Base-by-base conservation (phyloP, 2,329 filamentous ascomycete species). In the Trichophyton equinum region DNA sequence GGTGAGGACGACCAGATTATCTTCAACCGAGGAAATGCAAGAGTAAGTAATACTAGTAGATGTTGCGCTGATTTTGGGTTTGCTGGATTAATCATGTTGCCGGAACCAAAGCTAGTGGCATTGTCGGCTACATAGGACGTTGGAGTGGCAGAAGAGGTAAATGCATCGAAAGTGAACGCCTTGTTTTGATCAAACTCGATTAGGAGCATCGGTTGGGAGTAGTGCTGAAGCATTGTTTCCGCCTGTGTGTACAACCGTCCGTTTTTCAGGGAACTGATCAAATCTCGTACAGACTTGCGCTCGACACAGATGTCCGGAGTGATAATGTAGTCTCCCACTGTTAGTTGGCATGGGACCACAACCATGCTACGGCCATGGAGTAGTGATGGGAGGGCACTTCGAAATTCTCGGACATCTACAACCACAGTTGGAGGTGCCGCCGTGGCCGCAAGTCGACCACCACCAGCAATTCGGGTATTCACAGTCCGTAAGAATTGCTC, bases 131-230 rank as follows among this genome's bases (percentile, higher is more conserved):
- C 69, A 65, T 73, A 74, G 56, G 74, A 68, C 61, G 70, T 69
- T 30, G 74, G 67, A 55, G 70, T 69, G 82, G 72, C 68, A 33
- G 71, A 67, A 30, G 73, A 73, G 2, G 72, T 68, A 64, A 76
- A 76, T 0, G 88, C 87, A 72, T 92, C 94, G 15, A 99, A 85
- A 0, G 91, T 97, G 74, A 99, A 99, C 3, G 89, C 92, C 73
- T 95, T 96, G 77, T 95, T 92, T 71, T 95, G 88, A 72, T 96
- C 91, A 72, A 99, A 99, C 74, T 99, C 94, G 69, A 99, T 97
- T 51, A 99, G 83, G 5, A 99, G 84, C 83, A 97, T 89, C 0
- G 91, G 87, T 65, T 76, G 85, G 69, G 87, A 87, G 82, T 99
- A 99, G 76, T 97, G 86, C 71, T 89, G 85, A 62, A 95, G 87